phyloP scores from a whole-genome alignment of 1,284 basidiomycete species.

The Cutaneotrichosporon sp. region DNA sequence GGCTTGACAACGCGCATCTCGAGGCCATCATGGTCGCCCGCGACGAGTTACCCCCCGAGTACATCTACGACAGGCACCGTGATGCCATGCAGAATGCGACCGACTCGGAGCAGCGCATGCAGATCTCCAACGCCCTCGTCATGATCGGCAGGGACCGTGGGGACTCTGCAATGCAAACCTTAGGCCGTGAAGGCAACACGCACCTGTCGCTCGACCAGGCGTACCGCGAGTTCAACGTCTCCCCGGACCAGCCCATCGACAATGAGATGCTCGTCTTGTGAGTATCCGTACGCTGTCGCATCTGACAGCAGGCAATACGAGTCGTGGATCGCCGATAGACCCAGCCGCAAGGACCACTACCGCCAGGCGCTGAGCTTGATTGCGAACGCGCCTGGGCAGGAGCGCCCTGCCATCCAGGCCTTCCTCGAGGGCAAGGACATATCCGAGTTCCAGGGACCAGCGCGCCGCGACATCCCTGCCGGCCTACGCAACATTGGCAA shows the following conservation, averaged over 20 bases:
- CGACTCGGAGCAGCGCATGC: constrained; percentile 21
- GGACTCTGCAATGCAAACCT: constrained; percentile 28
- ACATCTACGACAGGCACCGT: constrained; percentile 41
- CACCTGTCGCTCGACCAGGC: constrained; percentile 44
- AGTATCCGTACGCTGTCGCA: constrained; percentile 9
- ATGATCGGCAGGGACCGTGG: constrained; percentile 37
- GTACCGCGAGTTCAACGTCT: constrained; percentile 43
- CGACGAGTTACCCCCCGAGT: constrained; percentile 38
- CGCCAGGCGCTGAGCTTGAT: constrained; percentile 42
- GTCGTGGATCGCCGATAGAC: constrained; percentile 24
- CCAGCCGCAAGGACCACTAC: constrained; percentile 42
- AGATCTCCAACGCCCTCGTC: constrained; percentile 31
- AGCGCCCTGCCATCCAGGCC: constrained; percentile 39
- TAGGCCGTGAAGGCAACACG: constrained; percentile 34
- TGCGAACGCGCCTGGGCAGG: constrained; percentile 42
- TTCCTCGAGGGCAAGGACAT: constrained; percentile 35
- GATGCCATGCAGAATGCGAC: constrained; percentile 27
- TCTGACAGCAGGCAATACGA: constrained; percentile 45
- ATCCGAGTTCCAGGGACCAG: constrained; percentile 30
- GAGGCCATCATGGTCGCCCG: constrained; percentile 28
- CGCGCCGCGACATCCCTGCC: constrained; percentile 46
- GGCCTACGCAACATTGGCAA: constrained; percentile 54
- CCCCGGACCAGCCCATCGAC: constrained; percentile 36
- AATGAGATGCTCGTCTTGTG: constrained; percentile 46
- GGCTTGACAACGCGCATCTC: constrained; percentile 30